Conservation (phyloP, 352 stramenopile genomes). For the Thalassiosira mediterranea region DNA sequence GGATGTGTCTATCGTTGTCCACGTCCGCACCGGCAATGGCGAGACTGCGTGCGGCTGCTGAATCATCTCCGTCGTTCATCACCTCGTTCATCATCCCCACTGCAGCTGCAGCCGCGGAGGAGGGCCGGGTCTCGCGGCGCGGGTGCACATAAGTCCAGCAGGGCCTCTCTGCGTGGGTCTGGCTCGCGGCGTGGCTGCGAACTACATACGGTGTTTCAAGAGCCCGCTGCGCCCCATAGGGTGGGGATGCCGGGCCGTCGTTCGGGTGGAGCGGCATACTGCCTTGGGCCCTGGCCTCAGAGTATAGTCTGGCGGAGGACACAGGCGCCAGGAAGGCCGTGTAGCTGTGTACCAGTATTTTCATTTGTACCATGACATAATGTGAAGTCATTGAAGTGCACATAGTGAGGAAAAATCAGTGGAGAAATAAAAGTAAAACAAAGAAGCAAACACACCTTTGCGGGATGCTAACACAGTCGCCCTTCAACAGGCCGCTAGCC, state of each 20-base stretch:
- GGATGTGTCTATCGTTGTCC: slow-evolving; percentile 86
- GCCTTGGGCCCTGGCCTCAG: slow-evolving; percentile 67
- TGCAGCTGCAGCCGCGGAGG: slow-evolving; percentile 6
- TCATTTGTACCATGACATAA: no score
- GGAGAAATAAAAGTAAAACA: slow-evolving; percentile 78
- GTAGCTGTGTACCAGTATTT: no score
- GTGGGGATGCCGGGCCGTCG: slow-evolving; percentile 37
- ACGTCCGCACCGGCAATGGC: slow-evolving; percentile 47
- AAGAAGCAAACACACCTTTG: slow-evolving; percentile 41
- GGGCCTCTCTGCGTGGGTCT: slow-evolving; percentile 86
- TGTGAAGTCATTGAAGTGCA: no score
- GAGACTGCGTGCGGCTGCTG: slow-evolving; percentile 4
- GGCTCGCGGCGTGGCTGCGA: slow-evolving; percentile 67
- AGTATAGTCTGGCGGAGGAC: slow-evolving; percentile 87
- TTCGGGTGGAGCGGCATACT: slow-evolving; percentile 43
- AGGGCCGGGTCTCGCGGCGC: no score
- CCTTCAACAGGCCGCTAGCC: slow-evolving; percentile 88
- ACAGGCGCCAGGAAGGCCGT: slow-evolving; percentile 94
- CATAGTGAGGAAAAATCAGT: slow-evolving; percentile 68
- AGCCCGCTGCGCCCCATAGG: slow-evolving; percentile 62
- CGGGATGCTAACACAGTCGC: slow-evolving; percentile 81
- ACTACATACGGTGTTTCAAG: slow-evolving; percentile 98
- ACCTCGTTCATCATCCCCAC: slow-evolving; percentile 14
- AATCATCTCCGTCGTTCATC: no score
- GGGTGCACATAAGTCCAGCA: slow-evolving; percentile 96